A percentile compares a stretch with the other conserved stretches of the same genome.
These are phyloP conservation scores for Cryoendolithus antarcticus DNA, from an alignment of 2,329 filamentous ascomycete species.

Conservation along the genomic window DNA sequence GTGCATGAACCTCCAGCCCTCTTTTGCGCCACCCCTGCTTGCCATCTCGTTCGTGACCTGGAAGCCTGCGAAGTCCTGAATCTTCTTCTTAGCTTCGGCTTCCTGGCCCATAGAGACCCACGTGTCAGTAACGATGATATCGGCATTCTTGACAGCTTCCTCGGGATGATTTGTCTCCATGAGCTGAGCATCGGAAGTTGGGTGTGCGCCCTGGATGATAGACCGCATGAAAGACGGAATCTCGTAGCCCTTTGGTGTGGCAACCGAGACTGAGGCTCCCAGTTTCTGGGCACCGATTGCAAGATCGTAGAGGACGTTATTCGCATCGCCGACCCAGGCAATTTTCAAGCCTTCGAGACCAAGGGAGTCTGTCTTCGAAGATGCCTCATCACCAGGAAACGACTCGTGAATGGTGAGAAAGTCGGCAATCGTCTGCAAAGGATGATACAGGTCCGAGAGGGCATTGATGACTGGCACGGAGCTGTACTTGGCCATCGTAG, in stretches of 20 bases:
- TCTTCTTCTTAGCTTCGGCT: slow-evolving; percentile 60
- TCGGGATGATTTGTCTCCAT: slow-evolving; percentile 68
- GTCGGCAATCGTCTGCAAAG: slow-evolving; percentile 87
- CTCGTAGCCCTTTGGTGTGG: slow-evolving; percentile 71
- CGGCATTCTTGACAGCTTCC: slow-evolving; percentile 71
- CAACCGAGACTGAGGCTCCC: slow-evolving; percentile 75
- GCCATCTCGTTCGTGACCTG: slow-evolving; percentile 84
- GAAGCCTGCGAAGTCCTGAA: slow-evolving; percentile 77
- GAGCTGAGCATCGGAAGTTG: slow-evolving; percentile 29
- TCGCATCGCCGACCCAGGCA: slow-evolving; percentile 92
- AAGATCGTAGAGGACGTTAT: slow-evolving; percentile 92
- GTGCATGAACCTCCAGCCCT: slow-evolving; percentile 96
- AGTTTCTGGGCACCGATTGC: slow-evolving; percentile 79
- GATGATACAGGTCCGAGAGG: slow-evolving; percentile 82
- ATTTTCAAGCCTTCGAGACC: slow-evolving; percentile 76
- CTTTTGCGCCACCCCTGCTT: slow-evolving; percentile 70
- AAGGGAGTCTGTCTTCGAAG: slow-evolving; percentile 32
- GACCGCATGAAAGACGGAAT: slow-evolving; percentile 65
- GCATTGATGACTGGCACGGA: slow-evolving; percentile 40
- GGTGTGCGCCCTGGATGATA: slow-evolving; percentile 48
- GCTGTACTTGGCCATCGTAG: slow-evolving; percentile 35
- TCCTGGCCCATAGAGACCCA: slow-evolving; percentile 99
- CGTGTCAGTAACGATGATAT: slow-evolving; percentile 90
- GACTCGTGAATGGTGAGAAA: slow-evolving; percentile 80
- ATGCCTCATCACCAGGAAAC: slow-evolving; percentile 39